Conservation (phyloP, 352 stramenopile species). For the Globisporangium solare region DNA sequence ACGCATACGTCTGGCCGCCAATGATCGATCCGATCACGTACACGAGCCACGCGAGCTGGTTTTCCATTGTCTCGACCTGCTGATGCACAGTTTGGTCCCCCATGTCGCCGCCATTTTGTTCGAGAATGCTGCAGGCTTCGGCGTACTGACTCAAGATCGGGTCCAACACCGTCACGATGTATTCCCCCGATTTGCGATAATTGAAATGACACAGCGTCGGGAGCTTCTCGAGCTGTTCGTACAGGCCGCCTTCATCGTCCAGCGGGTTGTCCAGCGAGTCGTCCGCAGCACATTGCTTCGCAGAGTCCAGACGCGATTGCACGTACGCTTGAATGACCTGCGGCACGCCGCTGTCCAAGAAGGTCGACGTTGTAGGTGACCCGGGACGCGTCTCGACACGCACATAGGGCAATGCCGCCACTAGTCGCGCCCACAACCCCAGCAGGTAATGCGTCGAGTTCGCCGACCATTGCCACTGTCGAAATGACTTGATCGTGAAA, state of each 20-base stretch:
- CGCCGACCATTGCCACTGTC: constrained; percentile 93
- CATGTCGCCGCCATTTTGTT: constrained; percentile 44
- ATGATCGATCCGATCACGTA: constrained; percentile 97
- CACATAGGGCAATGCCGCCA: constrained; percentile 96
- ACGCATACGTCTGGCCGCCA: constrained; percentile 93
- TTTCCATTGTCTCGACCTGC: constrained; percentile 87
- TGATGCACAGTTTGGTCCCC: constrained; percentile 47
- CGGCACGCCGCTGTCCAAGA: constrained; percentile 68
- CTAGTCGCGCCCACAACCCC: constrained; percentile 93
- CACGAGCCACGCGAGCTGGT: constrained; percentile 96
- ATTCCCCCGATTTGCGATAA: constrained; percentile 91
- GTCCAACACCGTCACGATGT: constrained; percentile 93
- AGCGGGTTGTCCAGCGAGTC: constrained; percentile 94
- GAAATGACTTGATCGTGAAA: constrained; percentile 97
- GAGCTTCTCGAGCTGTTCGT: constrained; percentile 96
- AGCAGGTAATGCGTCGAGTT: constrained; percentile 98
- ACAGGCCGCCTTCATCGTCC: constrained; percentile 94
- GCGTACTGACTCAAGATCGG: constrained; percentile 93
- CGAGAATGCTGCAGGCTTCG: constrained; percentile 77
- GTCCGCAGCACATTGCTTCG: constrained; percentile 92
- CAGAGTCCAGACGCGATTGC: constrained; percentile 93
- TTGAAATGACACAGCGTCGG: constrained; percentile 97
- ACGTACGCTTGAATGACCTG: constrained; percentile 96
- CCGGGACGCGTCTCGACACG: constrained; percentile 59
- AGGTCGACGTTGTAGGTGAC: constrained; percentile 52